phyloP scores from a whole-genome alignment of 1,139 yeast species.

The Pichia sp. region DNA sequence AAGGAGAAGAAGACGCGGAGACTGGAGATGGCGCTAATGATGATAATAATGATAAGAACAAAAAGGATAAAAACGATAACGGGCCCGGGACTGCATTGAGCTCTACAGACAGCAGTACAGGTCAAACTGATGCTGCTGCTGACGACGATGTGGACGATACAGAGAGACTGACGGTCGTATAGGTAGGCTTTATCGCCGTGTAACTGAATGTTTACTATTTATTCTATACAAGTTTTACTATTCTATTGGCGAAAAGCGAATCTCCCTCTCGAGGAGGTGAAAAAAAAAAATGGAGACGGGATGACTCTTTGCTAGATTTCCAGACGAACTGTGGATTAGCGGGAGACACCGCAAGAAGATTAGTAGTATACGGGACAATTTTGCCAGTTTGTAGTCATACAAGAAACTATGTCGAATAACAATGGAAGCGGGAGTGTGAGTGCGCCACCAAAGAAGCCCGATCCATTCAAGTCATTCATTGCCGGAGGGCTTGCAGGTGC shows the following conservation, averaged over 20 bases:
- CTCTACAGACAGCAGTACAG: background rate
- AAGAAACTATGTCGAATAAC: background rate
- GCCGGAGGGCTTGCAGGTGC: conserved; percentile 98
- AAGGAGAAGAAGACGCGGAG: background rate
- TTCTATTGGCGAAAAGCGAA: background rate
- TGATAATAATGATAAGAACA: background rate
- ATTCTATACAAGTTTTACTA: background rate
- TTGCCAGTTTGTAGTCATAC: background rate
- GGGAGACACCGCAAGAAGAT: no score
- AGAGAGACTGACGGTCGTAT: no score
- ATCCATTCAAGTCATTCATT: conserved; percentile 71
- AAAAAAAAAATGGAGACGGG: background rate
- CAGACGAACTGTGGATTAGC: background rate
- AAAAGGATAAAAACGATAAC: no score
- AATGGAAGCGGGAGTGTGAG: background rate
- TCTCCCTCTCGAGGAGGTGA: background rate
- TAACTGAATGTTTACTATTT: background rate
- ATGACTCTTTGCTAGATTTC: background rate
- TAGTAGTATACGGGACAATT: no score
- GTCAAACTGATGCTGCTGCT: no score
- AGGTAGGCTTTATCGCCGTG: background rate
- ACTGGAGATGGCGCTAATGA: background rate
- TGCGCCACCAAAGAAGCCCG: conserved; percentile 31
- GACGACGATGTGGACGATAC: background rate
- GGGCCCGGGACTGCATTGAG: no score